These are phyloP conservation scores for Phytophthora syringae DNA, from an alignment of 352 stramenopile species.

Conservation along the genomic window DNA sequence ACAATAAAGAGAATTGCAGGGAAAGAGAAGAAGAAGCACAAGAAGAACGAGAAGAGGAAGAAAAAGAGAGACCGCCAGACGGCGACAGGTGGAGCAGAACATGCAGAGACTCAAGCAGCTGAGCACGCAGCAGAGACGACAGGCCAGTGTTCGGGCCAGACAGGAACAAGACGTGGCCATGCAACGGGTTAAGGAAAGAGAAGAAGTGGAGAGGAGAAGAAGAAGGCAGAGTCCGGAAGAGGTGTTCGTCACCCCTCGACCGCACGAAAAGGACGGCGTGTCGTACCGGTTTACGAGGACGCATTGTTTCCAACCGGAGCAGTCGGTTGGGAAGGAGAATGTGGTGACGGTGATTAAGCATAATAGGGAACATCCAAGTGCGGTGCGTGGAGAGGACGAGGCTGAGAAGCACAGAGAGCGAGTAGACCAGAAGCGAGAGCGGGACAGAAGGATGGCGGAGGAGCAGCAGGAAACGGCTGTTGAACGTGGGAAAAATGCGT, in stretches of 20 bases:
- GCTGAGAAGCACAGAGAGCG: slow-evolving; percentile 48
- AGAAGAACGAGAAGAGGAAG: slow-evolving; percentile 33
- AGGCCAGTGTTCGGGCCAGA: slow-evolving; percentile 47
- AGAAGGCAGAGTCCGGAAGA: slow-evolving; percentile 40
- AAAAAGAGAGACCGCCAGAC: slow-evolving; percentile 30
- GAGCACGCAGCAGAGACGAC: slow-evolving; percentile 46
- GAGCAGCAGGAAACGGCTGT: slow-evolving; percentile 41
- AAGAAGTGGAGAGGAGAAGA: slow-evolving; percentile 37
- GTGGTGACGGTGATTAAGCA: slow-evolving; percentile 65
- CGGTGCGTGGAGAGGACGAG: slow-evolving; percentile 43
- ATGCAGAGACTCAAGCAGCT: slow-evolving; percentile 49
- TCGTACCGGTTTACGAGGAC: slow-evolving; percentile 65
- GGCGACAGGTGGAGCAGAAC: slow-evolving; percentile 52
- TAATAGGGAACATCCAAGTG: slow-evolving; percentile 47
- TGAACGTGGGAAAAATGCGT: slow-evolving; percentile 45
- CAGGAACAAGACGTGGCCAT: slow-evolving; percentile 44
- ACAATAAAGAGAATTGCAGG: slow-evolving; percentile 41
- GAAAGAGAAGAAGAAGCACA: slow-evolving; percentile 44
- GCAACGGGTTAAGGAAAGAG: slow-evolving; percentile 30
- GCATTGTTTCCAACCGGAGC: slow-evolving; percentile 36
- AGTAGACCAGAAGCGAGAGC: slow-evolving; percentile 50
- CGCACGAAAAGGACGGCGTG: slow-evolving; percentile 46
- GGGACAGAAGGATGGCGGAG: slow-evolving; percentile 39
- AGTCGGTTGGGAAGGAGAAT: background rate
- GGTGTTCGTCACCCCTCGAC: slow-evolving; percentile 48